Base-by-base conservation (phyloP, 768 basidiomycete species). In the Suillus luteus region DNA sequence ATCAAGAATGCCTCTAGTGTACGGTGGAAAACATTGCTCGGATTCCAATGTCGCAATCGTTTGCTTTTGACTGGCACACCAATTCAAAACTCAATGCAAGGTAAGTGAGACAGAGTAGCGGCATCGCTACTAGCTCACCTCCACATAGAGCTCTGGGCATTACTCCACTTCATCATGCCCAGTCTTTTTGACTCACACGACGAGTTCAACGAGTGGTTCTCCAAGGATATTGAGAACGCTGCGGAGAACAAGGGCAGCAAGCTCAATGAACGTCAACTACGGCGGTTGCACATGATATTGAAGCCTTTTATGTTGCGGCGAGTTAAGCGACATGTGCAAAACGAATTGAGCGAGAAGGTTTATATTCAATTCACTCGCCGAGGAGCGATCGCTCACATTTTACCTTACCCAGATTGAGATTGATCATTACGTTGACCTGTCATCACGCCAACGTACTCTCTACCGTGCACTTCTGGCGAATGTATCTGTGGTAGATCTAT, bases 151-250 rank as follows among this genome's bases (percentile, higher is more conserved):
- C 81, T 99, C 19, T 99, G 97, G 97, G 97, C 97, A 1, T 82
- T 99, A 64, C 82, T 99, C 49, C 97, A 99, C 75, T 99, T 99
- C 81, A 99, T 99, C 80, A 99, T 99, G 97, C 97, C 97, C 3
- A 96, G 93, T 73, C 81, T 99, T 61, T 99, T 99, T 76, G 97
- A 99, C 75, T 98, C 96, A 15, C 96, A 99, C 71, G 96, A 99
- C 72, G 97, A 99, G 78, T 99, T 99, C 81, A 95, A 92, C 73
- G 96, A 99, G 75, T 99, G 97, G 97, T 99, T 99, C 76, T 97
- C 96, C 12, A 97, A 98, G 77, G 97, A 98, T 71, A 98, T 99
- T 61, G 97, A 99, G 80, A 96, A 92, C 72, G 94, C 93, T 19
- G 87, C 86, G 5, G 95, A 95, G 75, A 95, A 95, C 73, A 92